These are phyloP conservation scores for Cladophialophora psammophila DNA, from an alignment of 2,329 filamentous ascomycete species.

Conservation along the genomic window DNA sequence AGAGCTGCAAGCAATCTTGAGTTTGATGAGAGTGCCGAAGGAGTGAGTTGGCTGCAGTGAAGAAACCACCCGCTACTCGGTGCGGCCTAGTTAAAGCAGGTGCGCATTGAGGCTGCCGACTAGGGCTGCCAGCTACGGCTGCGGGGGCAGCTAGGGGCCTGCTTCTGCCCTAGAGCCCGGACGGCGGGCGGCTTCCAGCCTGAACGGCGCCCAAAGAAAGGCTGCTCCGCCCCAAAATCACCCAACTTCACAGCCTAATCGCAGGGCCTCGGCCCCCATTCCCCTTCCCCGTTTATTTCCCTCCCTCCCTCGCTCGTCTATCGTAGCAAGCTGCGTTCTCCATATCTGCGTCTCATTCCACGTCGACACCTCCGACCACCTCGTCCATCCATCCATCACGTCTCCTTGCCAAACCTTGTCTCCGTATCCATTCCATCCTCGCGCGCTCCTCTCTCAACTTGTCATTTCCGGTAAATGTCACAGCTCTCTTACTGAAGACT, in stretches of 20 bases:
- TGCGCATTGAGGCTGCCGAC: neutral
- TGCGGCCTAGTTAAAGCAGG: neutral
- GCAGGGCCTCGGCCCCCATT: conserved; percentile 15
- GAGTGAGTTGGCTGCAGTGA: neutral
- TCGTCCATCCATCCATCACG: conserved; percentile 13
- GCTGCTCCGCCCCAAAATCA: neutral
- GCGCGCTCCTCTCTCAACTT: conserved; percentile 17
- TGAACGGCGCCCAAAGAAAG: neutral
- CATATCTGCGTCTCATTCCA: conserved; percentile 9
- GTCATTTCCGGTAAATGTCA: conserved; percentile 39
- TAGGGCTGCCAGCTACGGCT: neutral
- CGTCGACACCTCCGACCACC: conserved; percentile 1
- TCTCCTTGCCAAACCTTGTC: conserved; percentile 11
- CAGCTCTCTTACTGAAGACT: conserved; percentile 29
- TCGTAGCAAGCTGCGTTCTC: conserved; percentile 5
- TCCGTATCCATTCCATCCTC: conserved; percentile 18
- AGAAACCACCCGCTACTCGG: neutral
- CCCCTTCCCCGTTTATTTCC: neutral
- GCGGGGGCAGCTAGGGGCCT: too few species aligned
- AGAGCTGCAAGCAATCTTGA: neutral
- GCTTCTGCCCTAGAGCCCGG: neutral
- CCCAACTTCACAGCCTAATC: neutral
- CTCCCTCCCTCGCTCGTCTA: conserved; percentile 13
- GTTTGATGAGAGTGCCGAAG: neutral
- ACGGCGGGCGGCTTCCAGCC: neutral